phyloP scores from a whole-genome alignment of 2,329 filamentous ascomycete species.

The Magnaporthiopsis incrustans region DNA sequence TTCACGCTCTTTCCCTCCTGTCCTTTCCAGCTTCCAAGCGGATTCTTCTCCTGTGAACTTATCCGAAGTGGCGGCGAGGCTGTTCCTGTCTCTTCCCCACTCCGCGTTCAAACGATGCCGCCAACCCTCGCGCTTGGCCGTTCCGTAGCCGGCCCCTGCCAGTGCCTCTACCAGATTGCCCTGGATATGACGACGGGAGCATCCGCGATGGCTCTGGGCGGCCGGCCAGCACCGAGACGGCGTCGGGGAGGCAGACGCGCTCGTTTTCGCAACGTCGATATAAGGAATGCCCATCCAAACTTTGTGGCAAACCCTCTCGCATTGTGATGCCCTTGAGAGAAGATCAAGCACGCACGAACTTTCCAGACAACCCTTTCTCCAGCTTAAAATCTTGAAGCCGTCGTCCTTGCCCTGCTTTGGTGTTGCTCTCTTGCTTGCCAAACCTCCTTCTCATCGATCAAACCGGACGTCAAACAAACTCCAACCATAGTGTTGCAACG shows the following conservation, averaged over 20 bases:
- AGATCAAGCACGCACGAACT: not conserved
- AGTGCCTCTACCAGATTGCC: not conserved
- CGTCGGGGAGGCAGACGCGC: not conserved
- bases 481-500: not conserved
- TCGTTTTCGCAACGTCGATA: not conserved
- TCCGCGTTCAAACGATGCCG: not conserved
- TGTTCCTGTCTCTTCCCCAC: not conserved
- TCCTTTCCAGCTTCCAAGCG: not conserved
- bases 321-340: not conserved
- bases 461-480: not conserved
- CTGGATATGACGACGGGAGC: not conserved
- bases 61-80: not conserved
- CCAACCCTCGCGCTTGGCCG: not conserved
- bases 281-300: not conserved
- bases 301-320: not conserved
- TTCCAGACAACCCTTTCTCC: not conserved
- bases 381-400: not conserved
- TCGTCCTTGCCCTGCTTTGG: not conserved
- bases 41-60: not conserved
- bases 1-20: not conserved
- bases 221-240: too few relatives aligned
- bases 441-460: not conserved
- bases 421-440: not conserved
- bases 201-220: not conserved
- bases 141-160: not conserved